A percentile compares a stretch with the other conserved stretches of the same genome.
phyloP scores from a whole-genome alignment of 805 yeast species.

The Teunomyces kruisii region DNA sequence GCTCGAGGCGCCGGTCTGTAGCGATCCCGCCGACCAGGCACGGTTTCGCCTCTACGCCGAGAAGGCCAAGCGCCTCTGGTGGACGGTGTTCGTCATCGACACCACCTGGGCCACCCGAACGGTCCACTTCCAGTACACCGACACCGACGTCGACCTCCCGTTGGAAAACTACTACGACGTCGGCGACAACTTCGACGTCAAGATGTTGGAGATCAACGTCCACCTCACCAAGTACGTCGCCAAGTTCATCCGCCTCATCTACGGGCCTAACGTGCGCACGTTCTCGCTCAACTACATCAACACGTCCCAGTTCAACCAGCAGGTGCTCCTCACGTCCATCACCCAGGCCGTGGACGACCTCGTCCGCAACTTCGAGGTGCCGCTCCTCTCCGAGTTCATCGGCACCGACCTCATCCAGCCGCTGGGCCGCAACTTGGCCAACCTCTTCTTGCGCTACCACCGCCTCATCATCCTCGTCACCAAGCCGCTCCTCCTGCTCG shows the following conservation, averaged over 20 bases:
- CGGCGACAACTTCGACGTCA: slow-evolving; percentile 29
- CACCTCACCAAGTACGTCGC: slow-evolving; percentile 40
- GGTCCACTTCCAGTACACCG: slow-evolving; percentile 41
- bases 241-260: slow-evolving; percentile 32
- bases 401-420: slow-evolving; percentile 18
- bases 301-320: slow-evolving; percentile 39
- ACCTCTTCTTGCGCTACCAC: slow-evolving; percentile 35
- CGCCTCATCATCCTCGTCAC: slow-evolving; percentile 32
- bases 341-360: slow-evolving; percentile 27
- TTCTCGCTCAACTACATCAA: slow-evolving; percentile 41
- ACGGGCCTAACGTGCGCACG: slow-evolving; percentile 42
- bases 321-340: slow-evolving; percentile 31
- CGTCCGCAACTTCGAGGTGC: slow-evolving; percentile 31
- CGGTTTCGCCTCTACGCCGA: slow-evolving; percentile 16
- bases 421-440: slow-evolving; percentile 28
- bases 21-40: slow-evolving; percentile 3
- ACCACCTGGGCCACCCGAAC: slow-evolving; percentile 41
- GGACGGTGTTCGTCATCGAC: slow-evolving; percentile 42
- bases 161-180: slow-evolving; percentile 29
- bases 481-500: slow-evolving; percentile 34
- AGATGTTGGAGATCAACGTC: slow-evolving; percentile 35
- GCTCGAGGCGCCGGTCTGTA: slow-evolving; percentile 10
- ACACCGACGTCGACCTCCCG: slow-evolving; percentile 44
- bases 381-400: slow-evolving; percentile 24
- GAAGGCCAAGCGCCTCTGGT: slow-evolving; percentile 39